A percentile compares a stretch with the other conserved stretches of the same genome.
These are phyloP conservation scores for Coemansia umbellata DNA, from an alignment of 192 early-diverging fungal species.

Conservation along the genomic window DNA sequence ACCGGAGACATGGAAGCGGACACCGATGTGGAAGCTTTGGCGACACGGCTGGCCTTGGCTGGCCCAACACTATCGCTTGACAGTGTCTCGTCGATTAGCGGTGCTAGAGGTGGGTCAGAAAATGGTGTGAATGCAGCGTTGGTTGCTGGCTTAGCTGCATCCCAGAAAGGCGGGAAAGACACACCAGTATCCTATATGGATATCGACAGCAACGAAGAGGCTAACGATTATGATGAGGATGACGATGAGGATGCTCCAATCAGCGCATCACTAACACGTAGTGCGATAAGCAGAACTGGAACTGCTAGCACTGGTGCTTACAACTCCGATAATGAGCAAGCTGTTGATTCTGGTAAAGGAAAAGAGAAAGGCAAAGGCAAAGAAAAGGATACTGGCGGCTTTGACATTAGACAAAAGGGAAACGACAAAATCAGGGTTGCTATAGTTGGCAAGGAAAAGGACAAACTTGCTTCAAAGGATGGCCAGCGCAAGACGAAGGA, in stretches of 20 bases:
- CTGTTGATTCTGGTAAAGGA: neutral
- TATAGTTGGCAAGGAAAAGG: neutral
- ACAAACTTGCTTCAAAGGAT: slow-evolving; percentile 9
- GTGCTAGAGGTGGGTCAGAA: neutral
- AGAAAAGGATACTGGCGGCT: neutral
- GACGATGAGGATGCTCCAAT: slow-evolving; percentile 2
- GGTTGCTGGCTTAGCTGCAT: neutral
- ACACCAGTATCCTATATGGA: slow-evolving; percentile 8
- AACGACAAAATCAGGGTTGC: neutral
- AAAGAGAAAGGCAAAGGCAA: neutral
- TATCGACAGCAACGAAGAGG: neutral
- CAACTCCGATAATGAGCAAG: slow-evolving; percentile 1
- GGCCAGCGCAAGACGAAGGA: slow-evolving; percentile 17
- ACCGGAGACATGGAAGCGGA: slow-evolving; percentile 9
- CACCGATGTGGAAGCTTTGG: slow-evolving; percentile 10
- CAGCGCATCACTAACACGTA: slow-evolving; percentile 7
- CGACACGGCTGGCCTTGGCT: slow-evolving; percentile 1
- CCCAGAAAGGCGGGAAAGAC: neutral
- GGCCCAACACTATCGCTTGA: slow-evolving; percentile 15
- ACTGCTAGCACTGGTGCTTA: slow-evolving; percentile 11
- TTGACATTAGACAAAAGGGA: neutral
- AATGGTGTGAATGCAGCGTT: slow-evolving; percentile 2
- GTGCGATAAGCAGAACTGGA: slow-evolving; percentile 18
- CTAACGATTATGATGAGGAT: neutral
- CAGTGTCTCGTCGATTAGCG: slow-evolving; percentile 6